These are phyloP conservation scores for Macadamia tetraphylla DNA, from an alignment of 164 flowering plant species.

Conservation along the genomic window DNA sequence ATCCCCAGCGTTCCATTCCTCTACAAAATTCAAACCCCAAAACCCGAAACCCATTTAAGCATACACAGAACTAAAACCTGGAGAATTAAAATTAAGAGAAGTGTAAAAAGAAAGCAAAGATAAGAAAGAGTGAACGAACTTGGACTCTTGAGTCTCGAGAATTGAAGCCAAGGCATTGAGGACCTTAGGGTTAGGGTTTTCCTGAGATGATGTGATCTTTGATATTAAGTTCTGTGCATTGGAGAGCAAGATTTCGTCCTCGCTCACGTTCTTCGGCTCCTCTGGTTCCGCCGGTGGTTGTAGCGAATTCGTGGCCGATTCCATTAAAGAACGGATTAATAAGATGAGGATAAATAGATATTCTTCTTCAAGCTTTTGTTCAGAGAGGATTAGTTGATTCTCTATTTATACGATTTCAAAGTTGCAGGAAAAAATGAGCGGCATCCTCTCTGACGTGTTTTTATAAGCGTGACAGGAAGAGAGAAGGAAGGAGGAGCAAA, in stretches of 20 bases:
- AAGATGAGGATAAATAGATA: too few species aligned
- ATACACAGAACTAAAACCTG: neutral
- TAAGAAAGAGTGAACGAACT: slow-evolving; percentile 27
- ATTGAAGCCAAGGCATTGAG: slow-evolving; percentile 81
- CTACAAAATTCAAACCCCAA: neutral
- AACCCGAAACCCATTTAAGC: neutral
- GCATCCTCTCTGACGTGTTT: too few species aligned
- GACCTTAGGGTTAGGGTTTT: slow-evolving; percentile 60
- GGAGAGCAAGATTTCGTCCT: slow-evolving; percentile 25
- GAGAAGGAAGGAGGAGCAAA: too few species aligned
- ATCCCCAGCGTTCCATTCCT: neutral
- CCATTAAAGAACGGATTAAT: slow-evolving; percentile 4
- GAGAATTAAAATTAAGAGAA: neutral
- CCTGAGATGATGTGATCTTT: slow-evolving; percentile 38
- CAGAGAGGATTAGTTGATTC: too few species aligned
- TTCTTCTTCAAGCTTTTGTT: too few species aligned
- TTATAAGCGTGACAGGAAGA: too few species aligned
- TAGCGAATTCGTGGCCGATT: slow-evolving; percentile 1
- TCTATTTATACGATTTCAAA: too few species aligned
- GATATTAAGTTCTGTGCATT: slow-evolving; percentile 44
- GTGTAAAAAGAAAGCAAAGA: too few species aligned
- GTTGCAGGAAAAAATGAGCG: too few species aligned
- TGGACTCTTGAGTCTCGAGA: slow-evolving; percentile 72
- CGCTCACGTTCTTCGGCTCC: slow-evolving; percentile 13
- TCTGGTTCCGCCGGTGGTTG: slow-evolving; percentile 11